A percentile compares a stretch with the other conserved stretches of the same genome.
Evolutionary conservation across 1,139 yeast genomes (phyloP).

Genomic region (Hyphopichia fennica): DNA sequence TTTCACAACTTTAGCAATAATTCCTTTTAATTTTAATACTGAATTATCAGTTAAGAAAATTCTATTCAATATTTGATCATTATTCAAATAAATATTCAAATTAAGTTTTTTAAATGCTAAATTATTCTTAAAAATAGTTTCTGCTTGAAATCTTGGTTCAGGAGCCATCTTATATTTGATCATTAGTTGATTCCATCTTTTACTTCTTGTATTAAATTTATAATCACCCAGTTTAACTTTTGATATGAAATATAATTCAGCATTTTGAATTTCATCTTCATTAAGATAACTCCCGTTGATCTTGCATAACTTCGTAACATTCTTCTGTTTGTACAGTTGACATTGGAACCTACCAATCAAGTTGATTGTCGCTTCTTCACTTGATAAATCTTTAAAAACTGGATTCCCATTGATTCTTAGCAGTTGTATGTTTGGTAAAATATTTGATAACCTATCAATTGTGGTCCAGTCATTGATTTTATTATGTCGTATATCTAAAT

Average conservation of each 20-base stretch:
- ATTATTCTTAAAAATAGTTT: constrained; percentile 3
- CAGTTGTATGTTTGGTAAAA: constrained; percentile 39
- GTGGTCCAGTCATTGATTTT: constrained; percentile 44
- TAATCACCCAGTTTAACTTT: constrained; percentile 39
- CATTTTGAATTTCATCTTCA: constrained; percentile 52
- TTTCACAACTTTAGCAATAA: constrained; percentile 13
- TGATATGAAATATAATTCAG: constrained; percentile 67
- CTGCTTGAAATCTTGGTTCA: not conserved
- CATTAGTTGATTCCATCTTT: constrained; percentile 27
- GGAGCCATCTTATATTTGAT: constrained; percentile 21
- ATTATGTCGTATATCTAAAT: constrained; percentile 53
- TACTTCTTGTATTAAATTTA: constrained; percentile 19
- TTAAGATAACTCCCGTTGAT: constrained; percentile 60
- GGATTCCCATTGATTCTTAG: constrained; percentile 58
- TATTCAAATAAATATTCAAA: constrained; percentile 10
- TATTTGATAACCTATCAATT: constrained; percentile 38
- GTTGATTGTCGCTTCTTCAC: constrained; percentile 38
- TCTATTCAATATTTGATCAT: constrained; percentile 9
- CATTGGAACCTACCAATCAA: constrained; percentile 52
- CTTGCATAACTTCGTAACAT: constrained; percentile 21
- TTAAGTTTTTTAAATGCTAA: constrained; percentile 11
- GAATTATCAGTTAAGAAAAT: constrained; percentile 23
- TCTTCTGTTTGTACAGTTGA: constrained; percentile 5
- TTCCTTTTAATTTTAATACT: constrained; percentile 30
- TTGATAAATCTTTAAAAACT: constrained; percentile 30